These are phyloP conservation scores for Colletotrichum sp. DNA, from an alignment of 2,329 filamentous ascomycete genomes.

Conservation along the genomic window DNA sequence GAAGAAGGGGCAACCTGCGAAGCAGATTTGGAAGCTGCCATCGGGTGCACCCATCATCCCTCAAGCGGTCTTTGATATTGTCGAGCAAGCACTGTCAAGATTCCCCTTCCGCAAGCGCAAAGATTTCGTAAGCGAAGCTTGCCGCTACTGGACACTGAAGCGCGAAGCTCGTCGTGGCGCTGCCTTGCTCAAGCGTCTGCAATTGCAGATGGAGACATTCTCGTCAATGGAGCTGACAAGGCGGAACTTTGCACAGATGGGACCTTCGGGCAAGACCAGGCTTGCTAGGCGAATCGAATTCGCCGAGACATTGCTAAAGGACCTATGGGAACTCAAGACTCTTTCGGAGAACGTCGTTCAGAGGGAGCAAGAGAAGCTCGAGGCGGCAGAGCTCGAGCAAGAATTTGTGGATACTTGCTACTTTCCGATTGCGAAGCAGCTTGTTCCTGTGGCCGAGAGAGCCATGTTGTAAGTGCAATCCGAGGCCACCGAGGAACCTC, in stretches of 20 bases:
- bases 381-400: slow-evolving; percentile 76
- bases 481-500: background rate
- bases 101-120: slow-evolving; percentile 85
- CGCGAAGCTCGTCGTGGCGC: slow-evolving; percentile 90
- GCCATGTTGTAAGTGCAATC: slow-evolving; percentile 73
- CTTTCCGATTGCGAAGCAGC: slow-evolving; percentile 81
- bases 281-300: slow-evolving; percentile 88
- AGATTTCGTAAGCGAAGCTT: slow-evolving; percentile 90
- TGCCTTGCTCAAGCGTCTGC: slow-evolving; percentile 88
- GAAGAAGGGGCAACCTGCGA: slow-evolving; percentile 72
- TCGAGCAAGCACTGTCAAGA: slow-evolving; percentile 81
- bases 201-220: slow-evolving; percentile 94
- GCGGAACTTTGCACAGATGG: slow-evolving; percentile 95
- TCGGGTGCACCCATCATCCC: slow-evolving; percentile 96
- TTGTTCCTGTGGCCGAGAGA: slow-evolving; percentile 80
- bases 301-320: slow-evolving; percentile 74
- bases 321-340: slow-evolving; percentile 77
- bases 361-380: slow-evolving; percentile 78
- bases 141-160: slow-evolving; percentile 98
- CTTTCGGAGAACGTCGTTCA: slow-evolving; percentile 75
- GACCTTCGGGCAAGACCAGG: slow-evolving; percentile 77
- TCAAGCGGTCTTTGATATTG: slow-evolving; percentile 82
- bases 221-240: slow-evolving; percentile 97
- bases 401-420: slow-evolving; percentile 88
- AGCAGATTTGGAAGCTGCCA: slow-evolving; percentile 86